A percentile compares a stretch with the other conserved stretches of the same genome.
Conservation (phyloP, 257 asterid species). For the Anisodus tanguticus region DNA sequence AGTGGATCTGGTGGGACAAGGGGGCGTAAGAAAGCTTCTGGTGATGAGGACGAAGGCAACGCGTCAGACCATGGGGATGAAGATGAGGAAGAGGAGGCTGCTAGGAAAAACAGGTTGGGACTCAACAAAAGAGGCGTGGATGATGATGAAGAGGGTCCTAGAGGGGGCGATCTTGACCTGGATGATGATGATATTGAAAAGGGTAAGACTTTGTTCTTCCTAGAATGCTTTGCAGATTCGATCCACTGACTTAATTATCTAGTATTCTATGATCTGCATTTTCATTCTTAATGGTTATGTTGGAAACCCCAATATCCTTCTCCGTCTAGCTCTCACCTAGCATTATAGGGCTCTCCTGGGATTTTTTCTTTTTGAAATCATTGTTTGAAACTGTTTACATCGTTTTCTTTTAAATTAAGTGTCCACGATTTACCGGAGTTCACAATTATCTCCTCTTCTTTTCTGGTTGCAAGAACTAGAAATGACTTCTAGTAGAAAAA, state of each 20-base stretch:
- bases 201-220: slow-evolving; percentile 53
- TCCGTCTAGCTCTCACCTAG: slow-evolving; percentile 1
- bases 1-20: slow-evolving; percentile 68
- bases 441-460: not conserved
- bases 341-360: not conserved
- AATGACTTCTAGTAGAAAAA: not conserved
- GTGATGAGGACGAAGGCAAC: slow-evolving; percentile 82
- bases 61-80: slow-evolving; percentile 92
- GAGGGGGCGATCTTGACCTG: slow-evolving; percentile 97
- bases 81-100: slow-evolving; percentile 89
- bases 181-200: slow-evolving; percentile 95
- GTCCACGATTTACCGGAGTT: not conserved
- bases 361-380: not conserved
- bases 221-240: not conserved
- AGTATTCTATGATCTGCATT: not conserved
- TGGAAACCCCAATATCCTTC: not conserved
- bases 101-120: slow-evolving; percentile 72
- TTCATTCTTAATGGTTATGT: not conserved
- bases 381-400: not conserved
- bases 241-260: not conserved
- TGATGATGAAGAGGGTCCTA: slow-evolving; percentile 96
- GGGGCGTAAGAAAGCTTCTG: slow-evolving; percentile 75
- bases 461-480: not conserved
- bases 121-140: slow-evolving; percentile 58
- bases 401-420: not conserved